These are phyloP conservation scores for Pseudocercospora pini-densiflorae DNA, from an alignment of 2,329 filamentous ascomycete species.

Conservation along the genomic window DNA sequence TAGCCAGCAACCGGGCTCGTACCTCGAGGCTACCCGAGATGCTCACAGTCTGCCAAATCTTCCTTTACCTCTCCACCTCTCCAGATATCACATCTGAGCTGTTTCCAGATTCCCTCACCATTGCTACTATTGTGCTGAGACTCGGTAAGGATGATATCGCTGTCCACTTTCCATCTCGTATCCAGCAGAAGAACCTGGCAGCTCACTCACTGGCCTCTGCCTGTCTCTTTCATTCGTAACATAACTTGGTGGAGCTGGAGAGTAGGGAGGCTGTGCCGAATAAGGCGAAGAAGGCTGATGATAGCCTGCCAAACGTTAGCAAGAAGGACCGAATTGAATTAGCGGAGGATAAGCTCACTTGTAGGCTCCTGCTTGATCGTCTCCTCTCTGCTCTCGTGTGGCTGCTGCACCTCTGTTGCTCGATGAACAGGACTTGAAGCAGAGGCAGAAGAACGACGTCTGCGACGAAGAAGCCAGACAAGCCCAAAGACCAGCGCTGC, in stretches of 20 bases:
- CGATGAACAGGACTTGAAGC: neutral
- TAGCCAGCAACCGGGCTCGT: neutral
- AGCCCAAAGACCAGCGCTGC: slow-evolving; percentile 14
- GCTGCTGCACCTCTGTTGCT: neutral
- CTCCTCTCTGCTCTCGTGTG: neutral
- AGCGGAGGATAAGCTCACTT: neutral
- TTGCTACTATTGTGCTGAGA: neutral
- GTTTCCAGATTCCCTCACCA: neutral
- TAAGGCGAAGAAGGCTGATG: neutral
- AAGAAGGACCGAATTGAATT: neutral
- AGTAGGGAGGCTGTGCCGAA: neutral
- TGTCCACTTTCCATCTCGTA: slow-evolving; percentile 9
- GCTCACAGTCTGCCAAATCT: neutral
- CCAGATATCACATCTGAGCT: neutral
- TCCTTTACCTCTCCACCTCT: neutral
- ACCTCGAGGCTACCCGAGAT: neutral
- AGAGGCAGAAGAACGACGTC: neutral
- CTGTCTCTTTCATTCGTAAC: neutral
- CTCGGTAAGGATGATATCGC: slow-evolving; percentile 9
- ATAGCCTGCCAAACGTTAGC: neutral
- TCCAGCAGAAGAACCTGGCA: neutral
- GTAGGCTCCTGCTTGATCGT: neutral
- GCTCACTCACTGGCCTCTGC: neutral
- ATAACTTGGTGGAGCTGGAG: slow-evolving; percentile 10
- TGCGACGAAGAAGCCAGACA: slow-evolving; percentile 16